phyloP scores from a whole-genome alignment of 352 stramenopile species.

The Phytophthora rubi region DNA sequence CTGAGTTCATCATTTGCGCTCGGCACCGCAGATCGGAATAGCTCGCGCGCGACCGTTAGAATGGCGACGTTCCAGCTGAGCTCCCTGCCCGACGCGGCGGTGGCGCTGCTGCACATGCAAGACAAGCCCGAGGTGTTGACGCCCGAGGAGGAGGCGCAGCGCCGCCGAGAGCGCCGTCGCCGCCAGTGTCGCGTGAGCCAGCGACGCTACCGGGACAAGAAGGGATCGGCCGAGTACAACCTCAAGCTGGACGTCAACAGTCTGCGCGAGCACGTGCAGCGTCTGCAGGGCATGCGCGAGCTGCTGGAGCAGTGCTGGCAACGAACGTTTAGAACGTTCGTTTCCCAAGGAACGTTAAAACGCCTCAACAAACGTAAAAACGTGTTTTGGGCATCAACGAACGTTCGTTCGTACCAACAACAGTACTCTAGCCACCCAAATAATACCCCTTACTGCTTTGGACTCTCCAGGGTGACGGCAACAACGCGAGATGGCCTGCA shows the following conservation, averaged over 20 bases:
- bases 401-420: too few relatives aligned
- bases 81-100: neutral
- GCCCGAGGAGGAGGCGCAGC: slow-evolving; percentile 11
- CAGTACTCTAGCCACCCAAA: too few relatives aligned
- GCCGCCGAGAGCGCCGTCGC: slow-evolving; percentile 50
- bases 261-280: slow-evolving; percentile 65
- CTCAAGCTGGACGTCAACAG: slow-evolving; percentile 70
- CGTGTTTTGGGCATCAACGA: too few relatives aligned
- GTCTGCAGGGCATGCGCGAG: slow-evolving; percentile 45
- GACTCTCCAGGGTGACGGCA: too few relatives aligned
- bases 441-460: too few relatives aligned
- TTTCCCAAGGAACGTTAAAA: too few relatives aligned
- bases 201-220: slow-evolving; percentile 73
- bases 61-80: slow-evolving; percentile 10
- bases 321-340: too few relatives aligned
- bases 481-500: too few relatives aligned
- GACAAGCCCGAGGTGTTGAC: neutral
- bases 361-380: too few relatives aligned
- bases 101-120: neutral
- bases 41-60: neutral
- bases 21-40: slow-evolving; percentile 10
- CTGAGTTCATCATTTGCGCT: slow-evolving; percentile 14
- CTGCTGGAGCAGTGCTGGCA: too few relatives aligned
- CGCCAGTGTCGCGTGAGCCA: slow-evolving; percentile 74
- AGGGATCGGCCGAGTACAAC: slow-evolving; percentile 70